Base-by-base conservation (phyloP, 768 basidiomycete species). In the Podaxis mareebaensis region DNA sequence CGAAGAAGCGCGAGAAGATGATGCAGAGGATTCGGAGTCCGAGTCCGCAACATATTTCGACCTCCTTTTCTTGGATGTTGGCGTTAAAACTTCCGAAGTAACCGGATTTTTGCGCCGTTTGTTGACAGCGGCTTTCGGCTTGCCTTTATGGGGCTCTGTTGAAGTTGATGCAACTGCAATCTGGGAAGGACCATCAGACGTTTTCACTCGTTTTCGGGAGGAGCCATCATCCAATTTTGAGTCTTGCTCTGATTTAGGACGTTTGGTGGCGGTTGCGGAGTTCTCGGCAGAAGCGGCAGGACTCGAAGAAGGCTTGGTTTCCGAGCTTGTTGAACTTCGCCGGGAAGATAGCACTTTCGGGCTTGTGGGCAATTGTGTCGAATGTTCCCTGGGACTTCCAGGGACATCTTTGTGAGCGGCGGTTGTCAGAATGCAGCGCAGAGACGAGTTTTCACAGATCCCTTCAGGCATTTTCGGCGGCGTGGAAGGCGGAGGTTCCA, bases 201-300 rank as follows among this genome's bases (percentile, higher is more conserved):
- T 26, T 36, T 46, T 62, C 26, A 55, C n/a, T 24, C 61, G 53
- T 54, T 62, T 62, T n/a, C 61, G 61, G 8, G 42, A 53, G 5
- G 40, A 42, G 22, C 61, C 53, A 22, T 56, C 53, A 28, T 24
- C 30, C 24, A 17, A 42, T 17, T 11, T 22, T 15, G 46, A n/a
- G 26, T 44, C 56, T 12, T 42, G 40, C 17, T 39, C 44, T 8
- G 4, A 8, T 51, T 39, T 39, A 13, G 22, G 15, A n/a, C 59
- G 51, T 28, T 60, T 60, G 15, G 20, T 52, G 22, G 49, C 17
- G 7, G 59, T 26, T 24, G 28, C 4, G n/a, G 36, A 15, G 13
- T 15, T 39, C 3, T 52, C 59, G 48, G 26, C 49, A 39, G n/a
- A 10, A 15, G 20, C 20, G 38, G 33, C 33, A 40, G 22, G 33